phyloP scores from a whole-genome alignment of 176 grass and related monocot genomes.

The sorghum (Sorghum bicolor) region DNA sequence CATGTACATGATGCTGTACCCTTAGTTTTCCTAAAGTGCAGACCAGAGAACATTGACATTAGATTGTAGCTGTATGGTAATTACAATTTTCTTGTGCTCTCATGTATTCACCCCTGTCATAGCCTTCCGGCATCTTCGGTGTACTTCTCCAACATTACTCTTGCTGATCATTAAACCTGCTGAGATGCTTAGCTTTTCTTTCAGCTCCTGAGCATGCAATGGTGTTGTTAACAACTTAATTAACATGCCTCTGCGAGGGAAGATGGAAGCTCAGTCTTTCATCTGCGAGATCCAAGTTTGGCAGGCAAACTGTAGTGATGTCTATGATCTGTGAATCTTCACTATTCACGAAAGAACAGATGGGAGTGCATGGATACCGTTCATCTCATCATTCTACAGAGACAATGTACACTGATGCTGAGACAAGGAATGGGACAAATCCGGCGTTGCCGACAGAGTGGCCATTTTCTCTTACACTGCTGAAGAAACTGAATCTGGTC shows the following conservation, averaged over 20 bases:
- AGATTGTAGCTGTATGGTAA: conserved; percentile 54
- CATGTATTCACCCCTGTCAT: neutral
- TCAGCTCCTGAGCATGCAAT: neutral
- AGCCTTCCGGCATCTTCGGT: conserved; percentile 15
- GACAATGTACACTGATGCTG: neutral
- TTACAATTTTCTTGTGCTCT: conserved; percentile 32
- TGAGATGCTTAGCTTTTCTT: neutral
- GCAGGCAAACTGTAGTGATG: neutral
- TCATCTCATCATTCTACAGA: neutral
- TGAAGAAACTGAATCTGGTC: neutral
- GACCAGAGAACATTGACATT: conserved; percentile 47
- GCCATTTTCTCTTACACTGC: neutral
- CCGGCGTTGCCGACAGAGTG: neutral
- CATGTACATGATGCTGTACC: conserved; percentile 49
- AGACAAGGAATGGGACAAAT: neutral
- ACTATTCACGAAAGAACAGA: neutral
- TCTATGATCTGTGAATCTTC: neutral
- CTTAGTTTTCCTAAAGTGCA: conserved; percentile 22
- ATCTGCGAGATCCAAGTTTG: neutral
- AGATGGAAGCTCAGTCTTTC: neutral
- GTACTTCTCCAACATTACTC: conserved; percentile 14
- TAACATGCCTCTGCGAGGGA: neutral
- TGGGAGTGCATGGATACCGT: neutral
- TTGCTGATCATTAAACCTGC: neutral
- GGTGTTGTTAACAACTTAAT: neutral